These are phyloP conservation scores for Grosmannia huntii DNA, from an alignment of 2,329 filamentous ascomycete genomes.

Conservation along the genomic window DNA sequence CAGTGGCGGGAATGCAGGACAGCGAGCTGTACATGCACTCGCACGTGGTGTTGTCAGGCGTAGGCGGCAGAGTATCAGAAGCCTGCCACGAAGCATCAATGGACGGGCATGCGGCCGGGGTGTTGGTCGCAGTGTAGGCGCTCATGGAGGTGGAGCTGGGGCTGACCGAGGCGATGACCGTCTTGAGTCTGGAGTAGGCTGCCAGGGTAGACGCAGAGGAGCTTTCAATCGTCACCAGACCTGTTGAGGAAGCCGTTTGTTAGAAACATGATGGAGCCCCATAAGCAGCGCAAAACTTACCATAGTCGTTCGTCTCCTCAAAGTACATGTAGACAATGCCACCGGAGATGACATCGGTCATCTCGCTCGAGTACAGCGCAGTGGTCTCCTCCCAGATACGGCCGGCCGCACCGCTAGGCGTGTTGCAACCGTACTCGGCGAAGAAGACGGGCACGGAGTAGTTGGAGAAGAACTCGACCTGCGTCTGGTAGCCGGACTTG, in stretches of 20 bases:
- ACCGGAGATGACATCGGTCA: slow-evolving; percentile 82
- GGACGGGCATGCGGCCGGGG: slow-evolving; percentile 57
- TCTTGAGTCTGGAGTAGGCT: slow-evolving; percentile 64
- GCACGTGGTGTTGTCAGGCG: slow-evolving; percentile 68
- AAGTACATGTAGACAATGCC: slow-evolving; percentile 99
- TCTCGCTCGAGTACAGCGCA: slow-evolving; percentile 65
- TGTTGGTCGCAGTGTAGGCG: slow-evolving; percentile 64
- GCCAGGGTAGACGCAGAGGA: slow-evolving; percentile 51
- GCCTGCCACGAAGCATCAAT: slow-evolving; percentile 56
- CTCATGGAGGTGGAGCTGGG: slow-evolving; percentile 53
- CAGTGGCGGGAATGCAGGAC: slow-evolving; percentile 51
- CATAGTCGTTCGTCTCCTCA: slow-evolving; percentile 81
- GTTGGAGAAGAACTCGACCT: slow-evolving; percentile 73
- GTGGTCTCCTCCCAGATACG: slow-evolving; percentile 78
- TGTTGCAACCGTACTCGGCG: slow-evolving; percentile 96
- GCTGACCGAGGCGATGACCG: slow-evolving; percentile 52
- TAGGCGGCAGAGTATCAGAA: slow-evolving; percentile 60
- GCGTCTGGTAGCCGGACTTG: slow-evolving; percentile 66
- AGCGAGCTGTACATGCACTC: slow-evolving; percentile 70
- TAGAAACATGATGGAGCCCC: not conserved
- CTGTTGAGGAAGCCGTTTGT: slow-evolving; percentile 23
- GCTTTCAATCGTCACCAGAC: slow-evolving; percentile 50
- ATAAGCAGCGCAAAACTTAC: slow-evolving; percentile 25
- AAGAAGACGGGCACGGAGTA: slow-evolving; percentile 97
- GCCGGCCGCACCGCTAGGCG: slow-evolving; percentile 40